These are phyloP conservation scores for Xylaria acuta DNA, from an alignment of 495 filamentous ascomycete genomes.

Conservation along the genomic window DNA sequence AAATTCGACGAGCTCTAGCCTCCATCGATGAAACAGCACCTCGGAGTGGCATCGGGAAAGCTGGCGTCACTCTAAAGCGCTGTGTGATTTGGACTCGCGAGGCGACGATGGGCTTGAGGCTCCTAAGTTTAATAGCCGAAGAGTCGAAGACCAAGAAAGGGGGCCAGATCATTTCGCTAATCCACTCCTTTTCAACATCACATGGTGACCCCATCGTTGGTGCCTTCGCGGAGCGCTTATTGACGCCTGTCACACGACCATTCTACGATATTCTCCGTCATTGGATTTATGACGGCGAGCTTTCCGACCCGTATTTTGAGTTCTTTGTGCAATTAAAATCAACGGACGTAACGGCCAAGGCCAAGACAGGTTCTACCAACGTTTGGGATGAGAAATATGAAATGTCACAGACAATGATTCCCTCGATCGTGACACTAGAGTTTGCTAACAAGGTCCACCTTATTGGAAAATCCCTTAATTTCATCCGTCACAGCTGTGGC, in stretches of 20 bases:
- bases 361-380: conserved; percentile 67
- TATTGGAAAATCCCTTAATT: conserved; percentile 97
- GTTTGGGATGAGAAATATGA: conserved; percentile 99
- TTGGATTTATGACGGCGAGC: conserved; percentile 98
- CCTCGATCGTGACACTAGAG: conserved; percentile 87
- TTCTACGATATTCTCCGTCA: conserved; percentile 96
- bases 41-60: conserved; percentile 74
- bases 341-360: conserved; percentile 62
- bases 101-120: conserved; percentile 91
- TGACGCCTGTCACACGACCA: conserved; percentile 89
- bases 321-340: conserved; percentile 90
- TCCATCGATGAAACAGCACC: conserved; percentile 69
- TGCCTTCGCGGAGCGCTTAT: conserved; percentile 89
- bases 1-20: conserved; percentile 81
- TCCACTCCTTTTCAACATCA: conserved; percentile 89
- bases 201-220: conserved; percentile 96
- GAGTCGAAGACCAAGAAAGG: conserved; percentile 85
- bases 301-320: conserved; percentile 93
- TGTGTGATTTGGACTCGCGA: conserved; percentile 98
- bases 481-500: conserved; percentile 92
- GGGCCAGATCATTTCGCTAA: conserved; percentile 90
- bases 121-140: conserved; percentile 94
- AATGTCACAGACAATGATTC: conserved; percentile 82
- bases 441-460: conserved; percentile 96
- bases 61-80: conserved; percentile 92